Conservation (phyloP, 176 grass and related monocot genomes). For the Aegilops umbellulata region DNA sequence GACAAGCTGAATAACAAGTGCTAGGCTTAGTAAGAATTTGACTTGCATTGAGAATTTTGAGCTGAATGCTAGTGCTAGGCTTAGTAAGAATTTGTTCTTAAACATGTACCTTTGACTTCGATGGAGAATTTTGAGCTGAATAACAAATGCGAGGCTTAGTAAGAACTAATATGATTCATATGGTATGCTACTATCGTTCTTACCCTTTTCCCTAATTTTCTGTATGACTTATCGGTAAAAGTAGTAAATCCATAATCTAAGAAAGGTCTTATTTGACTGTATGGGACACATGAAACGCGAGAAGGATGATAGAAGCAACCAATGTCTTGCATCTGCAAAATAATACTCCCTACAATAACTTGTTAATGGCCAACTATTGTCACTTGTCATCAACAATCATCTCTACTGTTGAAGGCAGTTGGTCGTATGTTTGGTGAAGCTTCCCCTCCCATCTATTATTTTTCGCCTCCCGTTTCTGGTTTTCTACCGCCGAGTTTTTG, state of each 20-base stretch:
- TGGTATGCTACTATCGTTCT: background rate
- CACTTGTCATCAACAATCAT: background rate
- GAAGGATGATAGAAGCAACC: conserved; percentile 12
- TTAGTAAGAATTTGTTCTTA: too few species aligned
- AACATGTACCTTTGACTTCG: too few species aligned
- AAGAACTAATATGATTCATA: background rate
- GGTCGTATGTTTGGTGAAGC: too few species aligned
- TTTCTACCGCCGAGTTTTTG: too few species aligned
- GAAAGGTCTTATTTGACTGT: background rate
- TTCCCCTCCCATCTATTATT: too few species aligned
- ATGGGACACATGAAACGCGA: background rate
- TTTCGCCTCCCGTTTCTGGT: too few species aligned
- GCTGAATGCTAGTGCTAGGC: too few species aligned
- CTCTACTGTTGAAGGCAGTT: too few species aligned
- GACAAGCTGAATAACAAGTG: conserved; percentile 25
- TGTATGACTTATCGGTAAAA: background rate
- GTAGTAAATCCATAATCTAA: background rate
- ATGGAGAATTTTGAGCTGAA: too few species aligned
- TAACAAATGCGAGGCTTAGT: too few species aligned
- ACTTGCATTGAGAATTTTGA: too few species aligned
- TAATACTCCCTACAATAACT: background rate
- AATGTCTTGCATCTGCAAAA: conserved; percentile 1
- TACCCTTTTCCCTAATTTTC: background rate
- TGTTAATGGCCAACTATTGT: conserved; percentile 1
- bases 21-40: background rate